A percentile compares a stretch with the other conserved stretches of the same genome.
phyloP scores from a whole-genome alignment of 768 basidiomycete species.

The Cubamyces sp. region DNA sequence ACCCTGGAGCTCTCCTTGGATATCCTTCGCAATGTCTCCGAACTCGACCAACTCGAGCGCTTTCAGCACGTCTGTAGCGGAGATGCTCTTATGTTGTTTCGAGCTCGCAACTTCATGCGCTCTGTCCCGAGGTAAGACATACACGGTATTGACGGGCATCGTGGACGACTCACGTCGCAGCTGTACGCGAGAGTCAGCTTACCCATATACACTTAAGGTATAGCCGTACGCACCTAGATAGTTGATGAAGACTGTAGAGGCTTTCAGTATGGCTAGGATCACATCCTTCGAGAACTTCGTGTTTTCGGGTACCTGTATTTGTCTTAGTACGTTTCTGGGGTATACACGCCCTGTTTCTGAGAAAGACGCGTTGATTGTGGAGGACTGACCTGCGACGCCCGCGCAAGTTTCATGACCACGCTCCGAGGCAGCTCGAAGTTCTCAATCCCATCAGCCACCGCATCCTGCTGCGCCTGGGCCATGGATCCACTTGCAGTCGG shows the following conservation, averaged over 20 bases:
- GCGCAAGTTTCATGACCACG: slow-evolving; percentile 82
- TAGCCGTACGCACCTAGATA: slow-evolving; percentile 71
- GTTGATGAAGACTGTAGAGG: slow-evolving; percentile 94
- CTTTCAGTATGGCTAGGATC: slow-evolving; percentile 80
- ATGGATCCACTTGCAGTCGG: slow-evolving; percentile 54
- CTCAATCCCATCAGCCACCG: slow-evolving; percentile 83
- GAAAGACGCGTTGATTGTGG: background rate
- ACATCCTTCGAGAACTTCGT: slow-evolving; percentile 91
- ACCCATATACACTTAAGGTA: background rate
- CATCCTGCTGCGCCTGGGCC: slow-evolving; percentile 79
- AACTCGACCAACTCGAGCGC: slow-evolving; percentile 82
- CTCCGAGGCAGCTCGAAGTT: slow-evolving; percentile 88
- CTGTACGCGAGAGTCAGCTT: slow-evolving; percentile 31
- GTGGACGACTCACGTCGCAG: slow-evolving; percentile 46
- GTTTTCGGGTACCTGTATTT: slow-evolving; percentile 73
- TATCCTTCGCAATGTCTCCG: slow-evolving; percentile 63
- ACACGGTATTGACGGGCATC: too few relatives aligned
- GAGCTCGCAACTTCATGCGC: slow-evolving; percentile 88
- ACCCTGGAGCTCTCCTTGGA: slow-evolving; percentile 71
- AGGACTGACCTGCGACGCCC: slow-evolving; percentile 65
- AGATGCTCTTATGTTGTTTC: slow-evolving; percentile 86
- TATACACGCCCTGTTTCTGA: background rate
- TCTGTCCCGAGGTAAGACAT: slow-evolving; percentile 41
- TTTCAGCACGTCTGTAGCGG: slow-evolving; percentile 87
- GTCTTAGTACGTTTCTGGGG: background rate